Evolutionary conservation across 1,284 basidiomycete species (phyloP).

Genomic region (Cerrena zonata): DNA sequence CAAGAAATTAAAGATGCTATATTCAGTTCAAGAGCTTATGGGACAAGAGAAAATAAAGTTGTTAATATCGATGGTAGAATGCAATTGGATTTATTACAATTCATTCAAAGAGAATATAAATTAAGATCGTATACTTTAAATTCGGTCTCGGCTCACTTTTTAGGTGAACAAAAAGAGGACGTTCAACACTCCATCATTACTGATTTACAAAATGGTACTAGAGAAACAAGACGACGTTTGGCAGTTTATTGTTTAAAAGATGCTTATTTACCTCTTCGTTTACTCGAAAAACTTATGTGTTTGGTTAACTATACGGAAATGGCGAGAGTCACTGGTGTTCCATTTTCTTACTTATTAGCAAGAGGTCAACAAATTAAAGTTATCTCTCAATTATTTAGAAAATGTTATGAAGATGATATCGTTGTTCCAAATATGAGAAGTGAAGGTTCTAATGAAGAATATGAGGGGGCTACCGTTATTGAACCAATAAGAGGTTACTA

Average conservation of each 20-base stretch:
- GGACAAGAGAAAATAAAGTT: slow-evolving; percentile 90
- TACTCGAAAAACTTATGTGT: slow-evolving; percentile 95
- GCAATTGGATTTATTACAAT: slow-evolving; percentile 89
- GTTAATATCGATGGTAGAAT: slow-evolving; percentile 83
- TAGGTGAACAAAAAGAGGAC: slow-evolving; percentile 95
- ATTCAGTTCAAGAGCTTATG: slow-evolving; percentile 93
- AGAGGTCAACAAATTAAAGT: slow-evolving; percentile 96
- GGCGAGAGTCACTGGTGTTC: slow-evolving; percentile 95
- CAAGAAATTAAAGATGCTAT: slow-evolving; percentile 85
- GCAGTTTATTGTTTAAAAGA: slow-evolving; percentile 98
- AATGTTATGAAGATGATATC: slow-evolving; percentile 83
- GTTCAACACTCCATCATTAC: slow-evolving; percentile 97
- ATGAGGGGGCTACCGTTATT: slow-evolving; percentile 95
- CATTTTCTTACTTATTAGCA: slow-evolving; percentile 88
- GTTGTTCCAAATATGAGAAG: slow-evolving; percentile 76
- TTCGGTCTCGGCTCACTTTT: slow-evolving; percentile 90
- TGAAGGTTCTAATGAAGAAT: slow-evolving; percentile 90
- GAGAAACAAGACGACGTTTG: slow-evolving; percentile 82
- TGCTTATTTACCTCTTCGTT: slow-evolving; percentile 88
- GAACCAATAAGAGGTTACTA: slow-evolving; percentile 93
- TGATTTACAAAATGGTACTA: slow-evolving; percentile 89
- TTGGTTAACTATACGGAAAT: slow-evolving; percentile 95
- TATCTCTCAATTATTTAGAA: slow-evolving; percentile 85
- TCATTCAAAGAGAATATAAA: slow-evolving; percentile 96
- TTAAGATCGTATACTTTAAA: slow-evolving; percentile 92